Base-by-base conservation (phyloP, 441 rosid genomes). In the California macrophylla region DNA sequence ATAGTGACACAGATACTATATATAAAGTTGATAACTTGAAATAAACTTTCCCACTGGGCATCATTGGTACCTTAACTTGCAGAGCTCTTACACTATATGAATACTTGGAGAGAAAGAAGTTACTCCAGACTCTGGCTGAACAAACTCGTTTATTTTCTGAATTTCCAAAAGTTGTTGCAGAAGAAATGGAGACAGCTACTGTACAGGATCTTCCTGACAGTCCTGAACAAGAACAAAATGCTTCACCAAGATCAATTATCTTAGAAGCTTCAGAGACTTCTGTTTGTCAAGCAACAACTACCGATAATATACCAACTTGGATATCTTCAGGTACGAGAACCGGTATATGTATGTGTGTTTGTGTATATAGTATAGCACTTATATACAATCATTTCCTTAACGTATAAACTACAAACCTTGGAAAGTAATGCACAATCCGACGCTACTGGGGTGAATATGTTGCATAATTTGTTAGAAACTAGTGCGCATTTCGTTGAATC, bases 41-140 rank as follows among this genome's bases (percentile, higher is more conserved):
- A 34, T 40, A 52, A 64, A 42, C 60, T 56, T 30, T 40, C 26
- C 23, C 36, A 50, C 66, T 47, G 6, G 40, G 66, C 45, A 50
- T 64, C 18, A 61, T 74, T 74, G 75, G 66, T 74, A 84, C 77
- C 95, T 91, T 93, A 82, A 93, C 84, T 74, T 63, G 63, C 68
- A 60, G 73, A 76, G 77, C 76, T 75, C 64, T 75, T 71, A 93
- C 95, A 68, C 76, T 91, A 68, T 74, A 70, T 3, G 95, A 89
- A 76, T 88, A 89, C 84, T 66, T 93, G 80, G 97, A 91, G 26
- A 89, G 83, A 74, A 86, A 82, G 76, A 76, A 85, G 77, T 77
- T 86, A 77, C 96, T 93, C 70, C 80, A 83, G 79, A 84, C 81
- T 71, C 82, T 85, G 56, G 81, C 80, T 62, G 98, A 91, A 68